Base-by-base conservation (phyloP, 2,329 filamentous ascomycete genomes). In the Paecilomyces sp. region DNA sequence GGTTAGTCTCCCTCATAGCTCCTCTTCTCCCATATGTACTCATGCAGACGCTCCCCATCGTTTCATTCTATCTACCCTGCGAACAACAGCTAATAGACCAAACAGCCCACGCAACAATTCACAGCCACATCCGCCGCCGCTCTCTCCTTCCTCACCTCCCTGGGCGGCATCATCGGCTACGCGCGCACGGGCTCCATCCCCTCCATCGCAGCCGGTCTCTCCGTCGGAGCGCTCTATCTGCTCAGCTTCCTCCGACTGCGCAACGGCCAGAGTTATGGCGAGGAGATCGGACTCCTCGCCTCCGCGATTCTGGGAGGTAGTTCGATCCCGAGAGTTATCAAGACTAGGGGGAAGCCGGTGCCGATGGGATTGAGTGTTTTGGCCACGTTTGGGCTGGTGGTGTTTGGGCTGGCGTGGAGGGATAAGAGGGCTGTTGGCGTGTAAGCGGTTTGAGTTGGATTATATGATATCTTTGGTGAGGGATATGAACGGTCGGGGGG, bases 101-200 rank as follows among this genome's bases (percentile, higher is more conserved):
- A 52, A 33, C 33, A 62, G 56, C 58, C 56, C 57, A 56, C 66
- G 25, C 55, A 33, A 64, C 61, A 57, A 63, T 62, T 67, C 60
- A 66, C 73, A 59, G 70, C 67, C 66, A 82, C 78, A 70, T 86
- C 91, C 70, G 91, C 93, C 64, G 90, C 88, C 75, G 74, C 90
- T 69, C 86, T 97, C 70, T 90, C 89, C 62, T 82, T 86, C 64
- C 82, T 97, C 61, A 97, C 92, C 60, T 91, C 92, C 57, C 83
- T 88, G 60, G 94, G 94, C 68, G 94, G 94, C 64, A 88, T 90
- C 61, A 89, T 90, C 71, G 94, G 94, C 71, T 99, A 91, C 77
- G 81, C 88, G 53, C 87, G 88, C 73, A 94, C 92, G 0, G 85
- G 91, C 61, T 97, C 92, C 25, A 74, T 96, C 56, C 93, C 93